phyloP scores from a whole-genome alignment of 768 basidiomycete genomes.

The Kwoniella bestiolae region DNA sequence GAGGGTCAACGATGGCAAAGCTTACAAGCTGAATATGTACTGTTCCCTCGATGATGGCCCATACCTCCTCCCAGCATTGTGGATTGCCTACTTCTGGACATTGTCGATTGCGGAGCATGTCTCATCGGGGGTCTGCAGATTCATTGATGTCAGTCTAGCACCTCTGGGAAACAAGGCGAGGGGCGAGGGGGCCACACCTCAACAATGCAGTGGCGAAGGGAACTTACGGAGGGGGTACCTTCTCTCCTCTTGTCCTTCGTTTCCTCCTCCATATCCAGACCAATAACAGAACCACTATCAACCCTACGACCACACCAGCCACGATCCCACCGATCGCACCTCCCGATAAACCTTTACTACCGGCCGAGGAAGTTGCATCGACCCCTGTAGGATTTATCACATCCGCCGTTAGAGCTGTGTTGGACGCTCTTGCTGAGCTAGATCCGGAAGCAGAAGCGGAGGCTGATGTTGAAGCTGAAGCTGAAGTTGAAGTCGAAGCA shows the following conservation, averaged over 20 bases:
- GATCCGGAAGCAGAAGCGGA: constrained; percentile 23
- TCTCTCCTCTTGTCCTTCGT: constrained; percentile 30
- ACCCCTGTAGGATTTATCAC: constrained; percentile 60
- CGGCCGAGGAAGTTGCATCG: background rate
- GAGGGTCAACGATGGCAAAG: no score
- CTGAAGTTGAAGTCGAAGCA: constrained; percentile 61
- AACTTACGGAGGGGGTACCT: constrained; percentile 48
- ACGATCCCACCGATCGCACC: constrained; percentile 54
- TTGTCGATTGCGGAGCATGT: constrained; percentile 28
- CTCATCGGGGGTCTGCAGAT: constrained; percentile 41
- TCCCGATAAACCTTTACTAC: constrained; percentile 28
- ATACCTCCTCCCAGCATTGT: constrained; percentile 28
- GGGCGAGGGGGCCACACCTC: background rate
- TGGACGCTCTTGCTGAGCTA: constrained; percentile 59
- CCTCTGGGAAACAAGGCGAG: no score
- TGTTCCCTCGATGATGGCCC: constrained; percentile 18
- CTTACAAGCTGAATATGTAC: constrained; percentile 46
- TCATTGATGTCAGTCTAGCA: background rate
- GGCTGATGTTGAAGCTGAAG: constrained; percentile 27
- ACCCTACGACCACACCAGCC: constrained; percentile 41
- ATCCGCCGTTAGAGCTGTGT: constrained; percentile 62
- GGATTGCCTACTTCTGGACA: constrained; percentile 6
- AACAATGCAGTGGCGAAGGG: background rate
- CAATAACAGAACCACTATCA: constrained; percentile 35
- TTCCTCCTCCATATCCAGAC: constrained; percentile 33